A percentile compares a stretch with the other conserved stretches of the same genome.
Evolutionary conservation across 2,329 filamentous ascomycete genomes (phyloP).

Genomic region (Colletotrichum musae): DNA sequence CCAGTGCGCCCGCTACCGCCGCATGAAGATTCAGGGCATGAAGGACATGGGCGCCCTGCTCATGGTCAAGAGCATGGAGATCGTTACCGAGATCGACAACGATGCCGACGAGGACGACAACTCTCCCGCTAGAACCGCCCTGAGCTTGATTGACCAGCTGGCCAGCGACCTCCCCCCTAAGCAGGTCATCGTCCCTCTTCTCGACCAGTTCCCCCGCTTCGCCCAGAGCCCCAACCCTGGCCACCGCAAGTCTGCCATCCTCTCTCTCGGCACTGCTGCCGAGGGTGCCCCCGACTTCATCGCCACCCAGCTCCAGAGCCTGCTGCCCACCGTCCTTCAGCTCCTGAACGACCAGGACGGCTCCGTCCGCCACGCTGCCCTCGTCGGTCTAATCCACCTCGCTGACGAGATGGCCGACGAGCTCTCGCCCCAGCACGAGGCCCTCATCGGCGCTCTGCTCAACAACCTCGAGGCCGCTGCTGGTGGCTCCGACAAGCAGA

Average conservation of each 20-base stretch:
- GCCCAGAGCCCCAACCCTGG: constrained; percentile 81
- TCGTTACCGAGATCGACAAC: constrained; percentile 89
- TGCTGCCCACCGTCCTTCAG: constrained; percentile 87
- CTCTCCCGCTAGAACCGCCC: constrained; percentile 86
- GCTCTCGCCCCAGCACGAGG: constrained; percentile 86
- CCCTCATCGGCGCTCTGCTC: constrained; percentile 86
- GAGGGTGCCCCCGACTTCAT: constrained; percentile 98
- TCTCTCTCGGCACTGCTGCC: constrained; percentile 93
- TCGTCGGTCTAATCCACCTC: constrained; percentile 89
- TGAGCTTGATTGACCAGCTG: constrained; percentile 90
- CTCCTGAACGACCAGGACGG: constrained; percentile 88
- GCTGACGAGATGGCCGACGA: constrained; percentile 95
- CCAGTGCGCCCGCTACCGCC: constrained; percentile 91
- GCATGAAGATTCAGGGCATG: constrained; percentile 94
- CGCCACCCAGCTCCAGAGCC: constrained; percentile 88
- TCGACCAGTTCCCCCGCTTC: constrained; percentile 88
- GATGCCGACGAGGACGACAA: constrained; percentile 82
- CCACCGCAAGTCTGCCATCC: constrained; percentile 89
- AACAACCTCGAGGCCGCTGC: constrained; percentile 90
- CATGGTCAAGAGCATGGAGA: constrained; percentile 88
- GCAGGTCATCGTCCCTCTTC: constrained; percentile 92
- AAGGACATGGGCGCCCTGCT: constrained; percentile 87
- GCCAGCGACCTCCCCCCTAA: constrained; percentile 90
- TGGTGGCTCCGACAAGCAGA: constrained; percentile 79
- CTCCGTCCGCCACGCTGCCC: constrained; percentile 87